These are phyloP conservation scores for Nakazawaea ernobii DNA, from an alignment of 805 yeast species.

Conservation along the genomic window DNA sequence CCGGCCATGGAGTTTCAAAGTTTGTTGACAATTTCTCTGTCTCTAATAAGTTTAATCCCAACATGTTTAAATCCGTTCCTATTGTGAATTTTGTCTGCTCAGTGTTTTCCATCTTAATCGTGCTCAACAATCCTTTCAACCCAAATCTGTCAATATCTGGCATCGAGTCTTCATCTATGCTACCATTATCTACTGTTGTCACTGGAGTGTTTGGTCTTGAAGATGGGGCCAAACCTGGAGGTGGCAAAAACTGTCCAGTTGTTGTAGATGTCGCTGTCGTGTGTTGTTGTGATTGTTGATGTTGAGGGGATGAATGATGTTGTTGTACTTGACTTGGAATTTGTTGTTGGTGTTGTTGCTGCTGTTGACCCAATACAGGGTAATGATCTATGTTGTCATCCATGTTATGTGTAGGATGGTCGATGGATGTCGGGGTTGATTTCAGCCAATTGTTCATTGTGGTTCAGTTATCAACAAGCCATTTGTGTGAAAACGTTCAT, in stretches of 20 bases:
- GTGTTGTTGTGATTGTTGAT: constrained; percentile 18
- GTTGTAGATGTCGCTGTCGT: constrained; percentile 18
- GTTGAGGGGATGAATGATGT: constrained; percentile 8
- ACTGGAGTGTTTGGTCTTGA: constrained; percentile 9
- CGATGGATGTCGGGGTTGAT: constrained; percentile 1
- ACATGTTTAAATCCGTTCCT: constrained; percentile 66
- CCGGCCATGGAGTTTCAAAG: constrained; percentile 93
- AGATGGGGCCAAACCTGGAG: constrained; percentile 6
- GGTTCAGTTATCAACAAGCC: neutral
- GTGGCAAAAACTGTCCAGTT: constrained; percentile 14
- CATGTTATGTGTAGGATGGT: neutral
- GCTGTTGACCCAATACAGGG: constrained; percentile 21
- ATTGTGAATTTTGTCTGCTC: constrained; percentile 64
- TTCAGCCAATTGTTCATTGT: neutral
- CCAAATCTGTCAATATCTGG: constrained; percentile 61
- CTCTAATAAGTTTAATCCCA: constrained; percentile 54
- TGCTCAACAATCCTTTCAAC: constrained; percentile 52
- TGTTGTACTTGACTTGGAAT: too few relatives aligned
- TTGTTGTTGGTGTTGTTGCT: constrained; percentile 4
- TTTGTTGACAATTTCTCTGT: constrained; percentile 46
- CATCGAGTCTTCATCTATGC: constrained; percentile 16
- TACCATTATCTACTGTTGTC: neutral
- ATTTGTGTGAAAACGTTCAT: neutral
- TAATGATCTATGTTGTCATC: constrained; percentile 18
- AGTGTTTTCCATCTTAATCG: constrained; percentile 55